Evolutionary conservation across 495 filamentous ascomycete species (phyloP), one percentile per base, ranked within the genome.

Genomic region (Penicillium antarcticum): DNA sequence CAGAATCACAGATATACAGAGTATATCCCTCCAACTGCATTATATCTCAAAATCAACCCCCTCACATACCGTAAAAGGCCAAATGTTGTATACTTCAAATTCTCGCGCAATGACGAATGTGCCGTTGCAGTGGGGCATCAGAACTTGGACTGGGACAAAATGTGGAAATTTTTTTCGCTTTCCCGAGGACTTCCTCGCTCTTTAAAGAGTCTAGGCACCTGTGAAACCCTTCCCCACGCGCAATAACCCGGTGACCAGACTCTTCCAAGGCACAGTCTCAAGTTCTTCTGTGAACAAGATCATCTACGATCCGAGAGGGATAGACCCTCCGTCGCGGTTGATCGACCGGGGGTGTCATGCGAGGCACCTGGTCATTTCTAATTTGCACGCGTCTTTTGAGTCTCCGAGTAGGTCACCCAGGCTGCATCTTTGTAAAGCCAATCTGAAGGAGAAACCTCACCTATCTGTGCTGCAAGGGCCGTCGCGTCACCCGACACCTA

Each of bases 401-500:
- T 23, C 21, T 23, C 21, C 21, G 21, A 23, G 21, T 23, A 46
- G 23, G 32, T 46, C 44, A 46, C 24, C 32, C 32, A 29, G 44
- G 32, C 29, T n/a, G 18, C 9, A 23, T 16, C 26, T 3, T 45
- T 45, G 13, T 34, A 14, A 36, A 37, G 33, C 21, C 33, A 37
- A 21, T 47, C 23, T 38, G 13, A 23, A 9, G 32, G 17, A 2
- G 17, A 13, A 57, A 37, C 44, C n/a, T n/a, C 52, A 60, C 26
- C 11, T 23, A 51, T 36, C 13, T 23, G 21, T 29, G 13, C 42
- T 34, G 38, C 48, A 39, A 24, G 42, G 19, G 21, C 32, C 10
- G 1, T 9, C 23, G 31, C 45, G 45, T 65, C 62, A 65, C 55
- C 58, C 58, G 58, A 65, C 58, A 56, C 52, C 58, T 59, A 65